These are phyloP conservation scores for Sclerotinia glacialis DNA, from an alignment of 2,329 filamentous ascomycete genomes.

Conservation along the genomic window DNA sequence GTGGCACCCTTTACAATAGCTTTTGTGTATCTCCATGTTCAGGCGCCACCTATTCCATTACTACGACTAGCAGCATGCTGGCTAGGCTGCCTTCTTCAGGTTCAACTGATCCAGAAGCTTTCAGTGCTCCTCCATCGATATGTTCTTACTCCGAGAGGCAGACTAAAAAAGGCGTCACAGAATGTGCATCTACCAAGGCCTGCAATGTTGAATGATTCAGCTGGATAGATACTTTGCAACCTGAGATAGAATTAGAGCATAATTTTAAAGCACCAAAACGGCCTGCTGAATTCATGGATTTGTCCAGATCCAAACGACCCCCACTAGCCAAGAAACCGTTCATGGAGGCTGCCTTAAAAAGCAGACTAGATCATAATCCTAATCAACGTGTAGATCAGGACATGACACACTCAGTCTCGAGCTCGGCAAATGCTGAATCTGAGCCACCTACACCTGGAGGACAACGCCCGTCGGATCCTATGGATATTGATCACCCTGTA, in stretches of 20 bases:
- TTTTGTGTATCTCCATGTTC: not conserved
- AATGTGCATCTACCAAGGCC: not conserved
- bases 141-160: accelerated
- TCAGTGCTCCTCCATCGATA: not conserved
- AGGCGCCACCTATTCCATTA: no score
- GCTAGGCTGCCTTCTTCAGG: no score
- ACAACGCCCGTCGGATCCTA: not conserved
- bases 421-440: not conserved
- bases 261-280: not conserved
- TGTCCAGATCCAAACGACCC: not conserved
- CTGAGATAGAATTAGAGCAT: not conserved
- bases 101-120: not conserved
- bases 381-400: not conserved
- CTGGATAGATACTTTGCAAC: no score
- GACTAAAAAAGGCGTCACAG: no score
- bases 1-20: not conserved
- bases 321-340: not conserved
- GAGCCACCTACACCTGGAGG: not conserved
- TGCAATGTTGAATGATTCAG: no score
- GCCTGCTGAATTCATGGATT: not conserved
- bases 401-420: not conserved
- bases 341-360: not conserved
- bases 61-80: not conserved
- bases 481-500: not conserved
- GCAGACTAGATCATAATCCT: not conserved